Percentiles rank a stretch among this genome's conserved stretches.
Conservation (phyloP, 768 basidiomycete species). For the Sistotremastrum suecicum region DNA sequence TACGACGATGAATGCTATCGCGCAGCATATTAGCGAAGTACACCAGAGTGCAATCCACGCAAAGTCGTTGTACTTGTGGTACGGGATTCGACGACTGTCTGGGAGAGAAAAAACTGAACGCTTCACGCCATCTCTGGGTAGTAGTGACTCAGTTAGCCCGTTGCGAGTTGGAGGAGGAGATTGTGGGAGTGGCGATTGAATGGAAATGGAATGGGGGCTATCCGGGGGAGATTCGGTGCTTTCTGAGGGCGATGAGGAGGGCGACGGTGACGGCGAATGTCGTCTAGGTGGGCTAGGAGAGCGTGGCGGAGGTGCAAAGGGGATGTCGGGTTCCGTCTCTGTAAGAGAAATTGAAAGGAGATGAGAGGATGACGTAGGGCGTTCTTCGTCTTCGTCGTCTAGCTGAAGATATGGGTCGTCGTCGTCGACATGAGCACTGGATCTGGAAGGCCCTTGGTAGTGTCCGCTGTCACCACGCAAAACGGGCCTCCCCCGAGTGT, state of each 20-base stretch:
- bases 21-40: slow-evolving; percentile 39
- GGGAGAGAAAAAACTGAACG: slow-evolving; percentile 65
- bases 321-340: slow-evolving; percentile 16
- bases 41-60: slow-evolving; percentile 60
- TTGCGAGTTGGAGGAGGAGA: slow-evolving; percentile 35
- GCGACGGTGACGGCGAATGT: slow-evolving; percentile 56
- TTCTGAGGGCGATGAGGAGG: slow-evolving; percentile 27
- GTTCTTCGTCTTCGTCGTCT: slow-evolving; percentile 47
- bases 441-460: slow-evolving; percentile 10
- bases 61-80: slow-evolving; percentile 62
- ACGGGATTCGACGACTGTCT: slow-evolving; percentile 54
- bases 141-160: slow-evolving; percentile 64
- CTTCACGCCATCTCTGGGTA: slow-evolving; percentile 55
- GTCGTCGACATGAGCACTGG: slow-evolving; percentile 30
- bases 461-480: slow-evolving; percentile 29
- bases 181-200: slow-evolving; percentile 25
- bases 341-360: slow-evolving; percentile 25
- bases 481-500: slow-evolving; percentile 32
- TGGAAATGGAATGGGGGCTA: slow-evolving; percentile 17
- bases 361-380: slow-evolving; percentile 18
- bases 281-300: slow-evolving; percentile 38
- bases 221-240: slow-evolving; percentile 17
- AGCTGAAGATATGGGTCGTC: slow-evolving; percentile 69
- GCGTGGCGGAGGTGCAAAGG: slow-evolving; percentile 23
- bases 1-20: slow-evolving; percentile 49